A percentile compares a stretch with the other conserved stretches of the same genome.
These are phyloP conservation scores for Eimeria zaria DNA, from an alignment of 169 alveolate genomes.

Conservation along the genomic window DNA sequence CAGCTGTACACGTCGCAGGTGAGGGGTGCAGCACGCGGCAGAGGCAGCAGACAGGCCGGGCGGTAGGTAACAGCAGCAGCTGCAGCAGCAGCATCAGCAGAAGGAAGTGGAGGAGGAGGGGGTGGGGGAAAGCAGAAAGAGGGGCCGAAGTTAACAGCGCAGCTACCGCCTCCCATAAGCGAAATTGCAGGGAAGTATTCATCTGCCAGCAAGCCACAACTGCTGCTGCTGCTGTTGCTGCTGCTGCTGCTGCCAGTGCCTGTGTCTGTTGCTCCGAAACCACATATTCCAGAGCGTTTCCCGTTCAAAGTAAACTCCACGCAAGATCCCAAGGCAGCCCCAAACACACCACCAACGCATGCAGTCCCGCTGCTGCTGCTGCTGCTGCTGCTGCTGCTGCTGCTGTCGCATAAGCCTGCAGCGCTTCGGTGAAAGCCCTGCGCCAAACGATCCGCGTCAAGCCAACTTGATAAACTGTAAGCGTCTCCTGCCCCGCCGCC, in stretches of 20 bases:
- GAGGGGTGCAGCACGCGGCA: constrained; percentile 83
- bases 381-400: background rate
- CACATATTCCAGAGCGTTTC: background rate
- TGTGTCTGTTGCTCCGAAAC: background rate
- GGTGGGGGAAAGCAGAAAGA: constrained; percentile 76
- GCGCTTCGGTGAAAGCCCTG: constrained; percentile 83
- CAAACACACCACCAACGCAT: background rate
- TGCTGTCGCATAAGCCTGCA: constrained; percentile 3
- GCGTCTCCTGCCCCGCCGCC: constrained; percentile 43
- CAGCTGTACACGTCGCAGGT: constrained; percentile 62
- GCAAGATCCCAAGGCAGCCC: constrained; percentile 33
- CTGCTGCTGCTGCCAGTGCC: too few relatives aligned
- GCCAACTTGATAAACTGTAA: constrained; percentile 17
- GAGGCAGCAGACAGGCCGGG: constrained; percentile 81
- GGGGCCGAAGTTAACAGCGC: constrained; percentile 80
- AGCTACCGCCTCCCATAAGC: constrained; percentile 66
- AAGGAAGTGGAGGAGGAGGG: background rate
- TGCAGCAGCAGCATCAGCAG: background rate
- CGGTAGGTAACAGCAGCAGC: constrained; percentile 24
- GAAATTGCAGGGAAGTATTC: constrained; percentile 81
- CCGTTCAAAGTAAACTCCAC: constrained; percentile 78
- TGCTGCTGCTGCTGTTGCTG: background rate
- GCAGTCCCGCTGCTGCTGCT: background rate
- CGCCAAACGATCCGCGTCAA: constrained; percentile 70
- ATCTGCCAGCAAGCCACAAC: constrained; percentile 17